phyloP scores from a whole-genome alignment of 345 rosid genomes.

The Brassica incana region DNA sequence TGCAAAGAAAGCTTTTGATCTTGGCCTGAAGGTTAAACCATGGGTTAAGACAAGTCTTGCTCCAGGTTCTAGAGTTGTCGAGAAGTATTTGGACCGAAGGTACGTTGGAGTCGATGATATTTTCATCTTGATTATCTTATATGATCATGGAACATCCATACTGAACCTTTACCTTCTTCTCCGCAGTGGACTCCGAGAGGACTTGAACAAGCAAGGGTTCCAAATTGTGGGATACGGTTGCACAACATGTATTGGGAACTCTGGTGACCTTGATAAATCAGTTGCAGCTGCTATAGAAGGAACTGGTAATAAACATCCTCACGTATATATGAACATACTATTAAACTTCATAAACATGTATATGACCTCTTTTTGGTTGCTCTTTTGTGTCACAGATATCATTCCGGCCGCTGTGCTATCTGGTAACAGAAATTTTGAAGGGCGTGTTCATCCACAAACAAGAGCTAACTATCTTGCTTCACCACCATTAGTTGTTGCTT shows the following conservation, averaged over 20 bases:
- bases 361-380: constrained; percentile 4
- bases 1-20: constrained; percentile 75
- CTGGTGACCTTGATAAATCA: constrained; percentile 66
- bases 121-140: neutral
- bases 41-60: constrained; percentile 90
- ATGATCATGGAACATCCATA: neutral
- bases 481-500: constrained; percentile 89
- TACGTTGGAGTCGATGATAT: constrained; percentile 5
- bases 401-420: constrained; percentile 86
- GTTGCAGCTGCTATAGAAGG: constrained; percentile 66
- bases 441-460: constrained; percentile 78
- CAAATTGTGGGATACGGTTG: constrained; percentile 79
- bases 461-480: constrained; percentile 93
- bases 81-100: constrained; percentile 70
- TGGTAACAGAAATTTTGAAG: constrained; percentile 85
- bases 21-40: constrained; percentile 76
- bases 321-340: neutral
- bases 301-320: constrained; percentile 47
- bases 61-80: constrained; percentile 81
- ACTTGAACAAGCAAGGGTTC: constrained; percentile 66
- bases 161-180: constrained; percentile 14
- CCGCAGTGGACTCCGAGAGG: constrained; percentile 69
- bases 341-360: neutral
- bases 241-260: constrained; percentile 82
- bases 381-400: constrained; percentile 48